Evolutionary conservation across 1,139 yeast species (phyloP).

Genomic region (Candida pseudoviswanathii): DNA sequence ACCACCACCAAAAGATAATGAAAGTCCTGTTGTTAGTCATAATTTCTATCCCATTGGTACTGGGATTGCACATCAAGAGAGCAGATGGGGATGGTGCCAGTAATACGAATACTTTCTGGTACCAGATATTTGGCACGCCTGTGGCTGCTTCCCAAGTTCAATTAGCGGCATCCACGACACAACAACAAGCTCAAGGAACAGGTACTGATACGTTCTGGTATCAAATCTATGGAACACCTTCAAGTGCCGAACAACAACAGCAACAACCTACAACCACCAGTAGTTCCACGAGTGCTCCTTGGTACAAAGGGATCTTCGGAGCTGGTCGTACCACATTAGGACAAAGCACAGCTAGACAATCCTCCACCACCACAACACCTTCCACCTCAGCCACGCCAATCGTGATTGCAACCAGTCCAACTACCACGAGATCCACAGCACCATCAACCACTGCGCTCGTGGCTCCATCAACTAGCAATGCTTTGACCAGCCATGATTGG

Average conservation of each 20-base stretch:
- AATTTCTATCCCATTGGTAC: slow-evolving; percentile 1
- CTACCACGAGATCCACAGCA: background rate
- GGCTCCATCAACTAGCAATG: background rate
- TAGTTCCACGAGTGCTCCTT: background rate
- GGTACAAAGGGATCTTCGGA: slow-evolving; percentile 9
- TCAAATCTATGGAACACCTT: slow-evolving; percentile 3
- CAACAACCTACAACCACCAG: background rate
- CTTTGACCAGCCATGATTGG: slow-evolving; percentile 2
- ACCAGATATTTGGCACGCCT: slow-evolving; percentile 6
- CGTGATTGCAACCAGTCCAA: background rate
- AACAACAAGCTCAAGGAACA: background rate
- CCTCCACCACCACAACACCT: slow-evolving; percentile 1
- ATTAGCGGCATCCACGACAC: background rate
- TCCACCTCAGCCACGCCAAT: background rate
- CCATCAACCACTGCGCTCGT: background rate
- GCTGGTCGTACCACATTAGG: slow-evolving; percentile 9
- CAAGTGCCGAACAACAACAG: background rate
- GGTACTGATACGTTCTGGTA: background rate
- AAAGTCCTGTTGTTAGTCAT: slow-evolving; percentile 1
- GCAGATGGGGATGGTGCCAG: background rate
- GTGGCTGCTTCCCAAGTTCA: background rate
- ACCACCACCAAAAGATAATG: background rate
- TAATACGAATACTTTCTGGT: slow-evolving; percentile 2
- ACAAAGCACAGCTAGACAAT: slow-evolving; percentile 2
- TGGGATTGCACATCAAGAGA: slow-evolving; percentile 3